Evolutionary conservation across 805 yeast genomes (phyloP), one percentile per base, ranked within the genome.

Genomic region (Schizosaccharomyces octosporus): DNA sequence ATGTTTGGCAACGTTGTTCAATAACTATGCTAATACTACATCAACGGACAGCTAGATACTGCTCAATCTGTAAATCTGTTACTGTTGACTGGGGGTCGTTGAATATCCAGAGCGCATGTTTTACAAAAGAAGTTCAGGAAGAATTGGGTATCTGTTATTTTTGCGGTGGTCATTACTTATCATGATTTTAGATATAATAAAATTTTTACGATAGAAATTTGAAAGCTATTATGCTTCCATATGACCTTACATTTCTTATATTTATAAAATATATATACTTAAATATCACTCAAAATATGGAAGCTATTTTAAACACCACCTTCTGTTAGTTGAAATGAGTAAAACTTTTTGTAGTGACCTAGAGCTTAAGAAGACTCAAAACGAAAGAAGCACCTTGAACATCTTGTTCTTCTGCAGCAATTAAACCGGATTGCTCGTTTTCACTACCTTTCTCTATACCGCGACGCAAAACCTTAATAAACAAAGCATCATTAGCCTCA

Each of bases 361-460:
- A 66, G 21, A 66, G 61, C 54, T 64, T 66, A 5, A 67, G 64
- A 61, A 67, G 62, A 45, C 65, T 61, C 48, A 67, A 61, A 57
- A 55, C 19, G 59, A 67, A 65, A 36, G 61, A 55, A 48, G 67
- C 64, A 17, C 66, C 69, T 62, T 66, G 68, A 43, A 67, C 82
- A 65, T 78, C 73, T 72, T 87, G 94, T 69, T 87, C 95, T 74
- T 90, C 97, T 68, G 87, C 95, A 63, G 84, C 88, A 66, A 93
- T 79, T 62, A 68, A 60, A 67, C 24, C 75, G n/a, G 77, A 73
- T 64, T 75, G 74, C 63, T 72, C 72, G n/a, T n/a, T 24, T 54
- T 74, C 75, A 45, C 74, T 68, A 65, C 75, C 67, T 68, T 71
- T 72, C 61, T 78, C 79, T 62, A 84, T 70, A 32, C 84, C 83